Conservation (phyloP, 306 rosid species). For the Rosa rugosa region DNA sequence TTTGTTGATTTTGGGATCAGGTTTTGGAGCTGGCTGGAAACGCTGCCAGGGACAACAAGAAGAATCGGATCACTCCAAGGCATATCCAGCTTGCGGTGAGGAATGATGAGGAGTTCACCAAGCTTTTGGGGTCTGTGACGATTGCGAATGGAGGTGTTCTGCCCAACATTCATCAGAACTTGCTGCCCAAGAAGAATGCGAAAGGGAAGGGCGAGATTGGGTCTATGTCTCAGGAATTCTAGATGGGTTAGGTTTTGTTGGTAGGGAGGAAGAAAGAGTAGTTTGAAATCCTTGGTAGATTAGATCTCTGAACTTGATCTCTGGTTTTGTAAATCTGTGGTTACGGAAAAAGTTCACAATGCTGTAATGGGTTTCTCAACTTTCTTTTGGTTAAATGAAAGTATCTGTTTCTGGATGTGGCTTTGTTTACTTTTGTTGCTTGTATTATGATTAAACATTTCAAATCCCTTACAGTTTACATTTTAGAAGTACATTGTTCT, state of each 20-base stretch:
- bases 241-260: not conserved
- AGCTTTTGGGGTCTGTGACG: slow-evolving; percentile 62
- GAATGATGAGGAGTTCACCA: slow-evolving; percentile 58
- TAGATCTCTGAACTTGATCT: not conserved
- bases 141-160: slow-evolving; percentile 62
- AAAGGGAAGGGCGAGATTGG: slow-evolving; percentile 64
- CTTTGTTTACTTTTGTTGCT: not conserved
- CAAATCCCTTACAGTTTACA: too few species aligned
- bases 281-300: not conserved
- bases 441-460: too few species aligned
- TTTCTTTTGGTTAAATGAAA: not conserved
- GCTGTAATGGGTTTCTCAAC: not conserved
- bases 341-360: not conserved
- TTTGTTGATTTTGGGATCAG: slow-evolving; percentile 14
- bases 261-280: not conserved
- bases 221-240: slow-evolving; percentile 64
- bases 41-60: slow-evolving; percentile 76
- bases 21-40: slow-evolving; percentile 64
- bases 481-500: too few species aligned
- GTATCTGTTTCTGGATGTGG: not conserved
- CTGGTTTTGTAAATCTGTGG: not conserved
- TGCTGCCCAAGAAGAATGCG: slow-evolving; percentile 57
- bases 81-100: slow-evolving; percentile 80
- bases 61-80: slow-evolving; percentile 58
- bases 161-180: slow-evolving; percentile 55